phyloP scores from a whole-genome alignment of 805 yeast species.

The Ogataea wickerhamii region DNA sequence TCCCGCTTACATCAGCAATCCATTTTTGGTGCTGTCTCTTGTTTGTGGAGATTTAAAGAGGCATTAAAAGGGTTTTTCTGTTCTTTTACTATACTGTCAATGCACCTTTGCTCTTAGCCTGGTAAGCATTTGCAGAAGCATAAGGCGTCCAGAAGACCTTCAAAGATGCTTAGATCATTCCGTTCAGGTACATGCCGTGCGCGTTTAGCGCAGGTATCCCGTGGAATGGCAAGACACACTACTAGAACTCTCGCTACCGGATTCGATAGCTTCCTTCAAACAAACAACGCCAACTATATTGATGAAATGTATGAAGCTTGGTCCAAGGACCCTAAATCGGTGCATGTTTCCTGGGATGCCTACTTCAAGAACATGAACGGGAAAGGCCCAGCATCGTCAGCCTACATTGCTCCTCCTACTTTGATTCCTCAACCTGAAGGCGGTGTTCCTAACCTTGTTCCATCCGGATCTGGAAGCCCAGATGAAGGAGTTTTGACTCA shows the following conservation, averaged over 20 bases:
- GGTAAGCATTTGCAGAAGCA: too few relatives aligned
- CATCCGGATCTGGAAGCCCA: constrained; percentile 47
- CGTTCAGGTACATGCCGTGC: constrained; percentile 23
- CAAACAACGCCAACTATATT: constrained; percentile 84
- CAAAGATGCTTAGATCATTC: constrained; percentile 29
- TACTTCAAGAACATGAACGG: constrained; percentile 86
- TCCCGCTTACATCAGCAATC: constrained; percentile 2
- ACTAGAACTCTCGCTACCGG: constrained; percentile 34
- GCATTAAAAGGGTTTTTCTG: background rate
- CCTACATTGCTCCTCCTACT: constrained; percentile 91
- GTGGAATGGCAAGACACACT: constrained; percentile 3
- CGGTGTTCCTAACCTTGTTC: constrained; percentile 63
- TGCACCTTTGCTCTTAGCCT: too few relatives aligned
- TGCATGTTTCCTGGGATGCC: constrained; percentile 95
- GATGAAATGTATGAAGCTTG: constrained; percentile 98
- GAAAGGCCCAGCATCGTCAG: constrained; percentile 64
- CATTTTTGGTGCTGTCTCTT: background rate
- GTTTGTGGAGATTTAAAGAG: background rate
- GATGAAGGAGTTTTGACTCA: constrained; percentile 74
- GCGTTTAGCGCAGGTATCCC: constrained; percentile 16
- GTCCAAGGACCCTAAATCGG: constrained; percentile 85
- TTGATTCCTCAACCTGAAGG: constrained; percentile 78
- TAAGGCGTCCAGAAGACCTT: too few relatives aligned
- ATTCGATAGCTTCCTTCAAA: constrained; percentile 74
- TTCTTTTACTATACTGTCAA: too few relatives aligned